Base-by-base conservation (phyloP, 164 flowering plant genomes). In the Magnolia officinalis region DNA sequence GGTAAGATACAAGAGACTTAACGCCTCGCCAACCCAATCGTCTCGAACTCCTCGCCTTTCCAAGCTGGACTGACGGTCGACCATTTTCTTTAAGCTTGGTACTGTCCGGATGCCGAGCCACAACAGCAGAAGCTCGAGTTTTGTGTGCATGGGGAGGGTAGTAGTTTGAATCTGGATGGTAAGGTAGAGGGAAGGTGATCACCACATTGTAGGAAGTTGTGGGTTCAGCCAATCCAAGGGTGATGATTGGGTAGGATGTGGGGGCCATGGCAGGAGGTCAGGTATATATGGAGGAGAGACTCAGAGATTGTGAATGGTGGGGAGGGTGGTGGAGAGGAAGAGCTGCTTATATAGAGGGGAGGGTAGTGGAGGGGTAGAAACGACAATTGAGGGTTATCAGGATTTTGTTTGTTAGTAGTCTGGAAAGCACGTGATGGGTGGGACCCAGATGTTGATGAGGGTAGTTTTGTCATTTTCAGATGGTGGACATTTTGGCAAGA, bases 401-500 rank as follows among this genome's bases (percentile, higher is more conserved):
- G 20, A 18, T 63, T 63, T 63, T 63, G 65, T 63, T n/a, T 19
- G 65, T 19, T 21, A 10, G 37, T 24, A 23, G 61, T 11, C 24
- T 8, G 21, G 72, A 16, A 6, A 70, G 55, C 58, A 70, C 26
- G 72, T 70, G 72, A 70, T 7, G 26, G 23, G 72, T 49, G 26
- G 58, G 72, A n/a, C 72, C 58, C 26, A 11, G 72, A 70, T 6
- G 72, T 70, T 70, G 58, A 70, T 50, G 58, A 50, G 52, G 72
- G 72, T 49, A 70, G 72, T 50, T 20, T 11, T 70, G 72, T 70
- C 72, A 49, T n/a, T 49, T 49, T 70, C 58, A 50, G 72, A 21
- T 20, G 72, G 45, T 3, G 72, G 58, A 10, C 23, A 4, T 68
- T 37, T 68, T 37, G 50, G 11, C 20, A 68, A 29, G 16, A 50